These are phyloP conservation scores for Jasminum sambac DNA, from an alignment of 257 asterid genomes.

Conservation along the genomic window DNA sequence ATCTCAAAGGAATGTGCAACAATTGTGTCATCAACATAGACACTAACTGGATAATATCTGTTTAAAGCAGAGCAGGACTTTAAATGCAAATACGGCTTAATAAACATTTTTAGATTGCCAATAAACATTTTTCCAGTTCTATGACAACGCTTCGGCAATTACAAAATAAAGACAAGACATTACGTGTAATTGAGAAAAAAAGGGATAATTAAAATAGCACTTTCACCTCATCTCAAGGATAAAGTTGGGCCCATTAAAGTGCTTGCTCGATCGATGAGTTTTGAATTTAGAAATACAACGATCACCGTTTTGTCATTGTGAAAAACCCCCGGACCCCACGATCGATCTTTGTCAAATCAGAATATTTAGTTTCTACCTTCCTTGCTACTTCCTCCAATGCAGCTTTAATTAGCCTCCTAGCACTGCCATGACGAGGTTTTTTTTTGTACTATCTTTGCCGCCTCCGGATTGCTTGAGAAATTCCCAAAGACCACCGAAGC, in stretches of 20 bases:
- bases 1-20: no score
- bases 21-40: no score
- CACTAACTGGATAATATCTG: no score
- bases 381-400: conserved; percentile 53
- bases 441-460: conserved; percentile 47
- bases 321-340: conserved; percentile 49
- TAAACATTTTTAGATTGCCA: no score
- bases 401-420: conserved; percentile 43
- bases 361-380: conserved; percentile 5
- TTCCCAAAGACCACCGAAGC: conserved; percentile 64
- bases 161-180: no score
- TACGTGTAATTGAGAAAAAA: no score
- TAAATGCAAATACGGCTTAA: no score
- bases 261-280: conserved; percentile 43
- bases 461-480: conserved; percentile 52
- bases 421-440: conserved; percentile 42
- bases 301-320: conserved; percentile 49
- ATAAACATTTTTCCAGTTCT: no score
- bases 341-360: conserved; percentile 47
- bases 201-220: no score
- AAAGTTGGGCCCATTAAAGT: conserved; percentile 36
- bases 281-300: conserved; percentile 40
- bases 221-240: conserved; percentile 40
- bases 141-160: no score
- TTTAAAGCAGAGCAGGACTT: no score